Base-by-base conservation (phyloP, 768 basidiomycete species). In the Naganishia vishniacii region DNA sequence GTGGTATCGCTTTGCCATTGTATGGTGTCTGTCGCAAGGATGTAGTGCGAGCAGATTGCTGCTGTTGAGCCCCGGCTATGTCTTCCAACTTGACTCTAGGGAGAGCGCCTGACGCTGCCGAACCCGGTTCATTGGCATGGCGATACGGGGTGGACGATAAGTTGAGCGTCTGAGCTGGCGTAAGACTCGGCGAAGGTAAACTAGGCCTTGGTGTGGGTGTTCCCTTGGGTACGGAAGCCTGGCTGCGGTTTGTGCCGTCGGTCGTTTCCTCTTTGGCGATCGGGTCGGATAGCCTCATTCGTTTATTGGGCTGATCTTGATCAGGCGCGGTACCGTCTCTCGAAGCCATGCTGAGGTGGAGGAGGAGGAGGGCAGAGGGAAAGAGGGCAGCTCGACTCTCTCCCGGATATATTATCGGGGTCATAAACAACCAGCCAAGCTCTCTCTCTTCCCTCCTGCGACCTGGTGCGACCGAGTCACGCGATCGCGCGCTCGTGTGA, bases 81-180 rank as follows among this genome's bases (percentile, higher is more conserved):
- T 56, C 53, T 20, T 56, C 53, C 53, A 56, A 26, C 34, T 56
- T 56, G 53, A 56, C 53, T 56, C 53, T 20, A 16, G 53, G 53
- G 23, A 56, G 37, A 8, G 49, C 49, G 31, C 29, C 7, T 4
- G 53, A 5, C n/a, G 18, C 20, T 6, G 37, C 13, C 34, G 53
- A 37, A 40, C 34, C 40, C 53, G 53, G 40, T 6, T 37, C 53
- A 20, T 40, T 56, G 32, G 16, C 53, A 25, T 4, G 32, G 37
- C 37, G n/a, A 6, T 37, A 16, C 15, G 53, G 32, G 34, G n/a
- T 15, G 28, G 29, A 18, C 49, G 25, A 6, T 18, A 16, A 15
- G 16, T n/a, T 29, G 3, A 31, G 49, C 31, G 49, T 51, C 15
- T 51, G 18, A 29, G 49, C 16, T 8, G 28, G 31, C 20, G 16